A percentile compares a stretch with the other conserved stretches of the same genome.
These are phyloP conservation scores for Rubus parviflorus DNA, from an alignment of 306 rosid species.

Conservation along the genomic window DNA sequence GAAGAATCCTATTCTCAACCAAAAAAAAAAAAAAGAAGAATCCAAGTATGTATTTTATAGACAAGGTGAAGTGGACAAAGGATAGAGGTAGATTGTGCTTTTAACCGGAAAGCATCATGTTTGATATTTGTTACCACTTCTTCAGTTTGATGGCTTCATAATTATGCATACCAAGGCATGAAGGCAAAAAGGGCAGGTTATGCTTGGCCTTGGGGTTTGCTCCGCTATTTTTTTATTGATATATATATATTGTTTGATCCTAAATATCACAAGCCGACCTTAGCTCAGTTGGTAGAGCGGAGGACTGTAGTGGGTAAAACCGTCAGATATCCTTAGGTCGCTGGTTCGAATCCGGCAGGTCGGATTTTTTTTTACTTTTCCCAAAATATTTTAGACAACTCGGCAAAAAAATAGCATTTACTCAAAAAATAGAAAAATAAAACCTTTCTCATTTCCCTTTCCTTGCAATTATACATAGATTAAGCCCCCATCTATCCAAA, in stretches of 20 bases:
- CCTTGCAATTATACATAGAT: not conserved
- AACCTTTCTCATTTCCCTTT: not conserved
- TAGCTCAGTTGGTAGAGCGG: constrained; percentile 83
- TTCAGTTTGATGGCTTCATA: not conserved
- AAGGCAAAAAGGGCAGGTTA: not conserved
- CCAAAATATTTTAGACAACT: too few species aligned
- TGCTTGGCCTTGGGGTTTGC: not conserved
- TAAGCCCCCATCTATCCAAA: too few species aligned
- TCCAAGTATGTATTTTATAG: not conserved
- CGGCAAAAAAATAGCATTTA: too few species aligned
- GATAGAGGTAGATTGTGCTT: not conserved
- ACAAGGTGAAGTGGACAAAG: not conserved
- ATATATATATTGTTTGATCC: fast-evolving
- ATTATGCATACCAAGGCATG: too few species aligned
- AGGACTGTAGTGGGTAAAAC: constrained; percentile 50
- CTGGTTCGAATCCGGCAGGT: constrained; percentile 80
- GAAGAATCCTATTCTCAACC: not conserved
- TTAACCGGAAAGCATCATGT: not conserved
- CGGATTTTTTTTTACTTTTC: constrained; percentile 2
- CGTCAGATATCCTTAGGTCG: constrained; percentile 60
- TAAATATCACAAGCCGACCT: constrained; percentile 25
- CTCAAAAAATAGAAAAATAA: not conserved
- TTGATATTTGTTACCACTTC: not conserved
- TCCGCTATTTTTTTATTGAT: not conserved
- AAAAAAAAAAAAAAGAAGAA: not conserved